These are phyloP conservation scores for Xylaria sp. DNA, from an alignment of 2,329 filamentous ascomycete genomes.

Conservation along the genomic window DNA sequence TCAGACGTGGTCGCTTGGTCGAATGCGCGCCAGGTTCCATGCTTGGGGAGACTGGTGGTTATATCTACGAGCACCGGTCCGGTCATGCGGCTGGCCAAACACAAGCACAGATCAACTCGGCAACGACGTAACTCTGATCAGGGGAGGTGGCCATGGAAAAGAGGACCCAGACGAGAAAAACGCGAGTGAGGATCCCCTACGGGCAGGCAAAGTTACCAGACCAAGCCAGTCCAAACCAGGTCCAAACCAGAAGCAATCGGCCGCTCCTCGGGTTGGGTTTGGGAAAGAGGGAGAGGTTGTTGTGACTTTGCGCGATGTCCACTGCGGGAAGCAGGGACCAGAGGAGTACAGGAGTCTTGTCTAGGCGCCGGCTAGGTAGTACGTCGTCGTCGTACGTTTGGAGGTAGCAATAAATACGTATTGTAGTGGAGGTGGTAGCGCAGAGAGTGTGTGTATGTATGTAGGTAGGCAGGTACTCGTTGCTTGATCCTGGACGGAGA, in stretches of 20 bases:
- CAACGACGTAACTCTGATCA: constrained; percentile 47
- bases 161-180: constrained; percentile 47
- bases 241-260: constrained; percentile 20
- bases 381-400: constrained; percentile 7
- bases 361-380: background rate
- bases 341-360: constrained; percentile 2
- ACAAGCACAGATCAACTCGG: constrained; percentile 51
- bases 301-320: constrained; percentile 35
- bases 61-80: constrained; percentile 53
- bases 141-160: constrained; percentile 53
- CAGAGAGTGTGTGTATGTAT: background rate
- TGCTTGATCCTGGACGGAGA: constrained; percentile 31
- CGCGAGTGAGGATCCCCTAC: constrained; percentile 44
- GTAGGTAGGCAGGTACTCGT: constrained; percentile 18
- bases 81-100: constrained; percentile 50
- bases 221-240: constrained; percentile 1
- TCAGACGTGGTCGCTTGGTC: constrained; percentile 68
- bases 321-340: constrained; percentile 24
- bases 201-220: constrained; percentile 14
- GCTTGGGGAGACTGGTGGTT: constrained; percentile 54
- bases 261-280: constrained; percentile 23
- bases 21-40: constrained; percentile 71
- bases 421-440: background rate
- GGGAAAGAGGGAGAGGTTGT: constrained; percentile 1
- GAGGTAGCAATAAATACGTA: constrained; percentile 5